Conservation (phyloP, 192 early-diverging fungal genomes). For the Radiomyces spectabilis region DNA sequence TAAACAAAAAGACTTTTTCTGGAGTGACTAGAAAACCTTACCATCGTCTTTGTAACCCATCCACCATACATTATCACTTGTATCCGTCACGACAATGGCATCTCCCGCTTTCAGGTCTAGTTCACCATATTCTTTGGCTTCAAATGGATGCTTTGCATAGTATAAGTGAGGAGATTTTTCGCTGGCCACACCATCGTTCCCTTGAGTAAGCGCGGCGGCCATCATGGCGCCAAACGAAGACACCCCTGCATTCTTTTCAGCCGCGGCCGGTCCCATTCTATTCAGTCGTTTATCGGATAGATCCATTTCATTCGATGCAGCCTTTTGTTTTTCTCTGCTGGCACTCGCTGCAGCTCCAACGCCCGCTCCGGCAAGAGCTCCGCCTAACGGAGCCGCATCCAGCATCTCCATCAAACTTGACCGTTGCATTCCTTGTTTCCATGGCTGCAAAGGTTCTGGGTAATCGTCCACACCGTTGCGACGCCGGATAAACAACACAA, state of each 20-base stretch:
- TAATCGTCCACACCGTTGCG: constrained; percentile 1
- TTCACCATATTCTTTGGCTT: constrained; percentile 67
- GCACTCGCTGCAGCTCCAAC: not conserved
- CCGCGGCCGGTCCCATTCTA: too few relatives aligned
- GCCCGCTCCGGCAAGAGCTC: not conserved
- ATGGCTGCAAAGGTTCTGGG: constrained; percentile 9
- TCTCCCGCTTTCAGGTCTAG: constrained; percentile 57
- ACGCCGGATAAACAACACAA: constrained; percentile 31
- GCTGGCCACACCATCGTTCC: not conserved
- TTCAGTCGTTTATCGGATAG: too few relatives aligned
- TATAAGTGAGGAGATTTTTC: constrained; percentile 32
- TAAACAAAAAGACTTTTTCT: not conserved
- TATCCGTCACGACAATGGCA: constrained; percentile 66
- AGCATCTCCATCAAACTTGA: constrained; percentile 6
- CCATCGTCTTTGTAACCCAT: constrained; percentile 63
- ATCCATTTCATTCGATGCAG: too few relatives aligned
- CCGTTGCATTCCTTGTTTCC: not conserved
- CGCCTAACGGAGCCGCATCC: constrained; percentile 7
- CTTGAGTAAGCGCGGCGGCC: not conserved
- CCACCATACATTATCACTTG: constrained; percentile 77
- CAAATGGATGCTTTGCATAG: constrained; percentile 66
- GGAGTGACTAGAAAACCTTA: constrained; percentile 20
- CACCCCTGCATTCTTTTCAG: too few relatives aligned
- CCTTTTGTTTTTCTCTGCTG: too few relatives aligned
- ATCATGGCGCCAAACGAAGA: constrained; percentile 5